Percentiles rank a stretch among this genome's conserved stretches.
Conservation (phyloP, 2,329 filamentous ascomycete species). For the Fusarium ramigenum region DNA sequence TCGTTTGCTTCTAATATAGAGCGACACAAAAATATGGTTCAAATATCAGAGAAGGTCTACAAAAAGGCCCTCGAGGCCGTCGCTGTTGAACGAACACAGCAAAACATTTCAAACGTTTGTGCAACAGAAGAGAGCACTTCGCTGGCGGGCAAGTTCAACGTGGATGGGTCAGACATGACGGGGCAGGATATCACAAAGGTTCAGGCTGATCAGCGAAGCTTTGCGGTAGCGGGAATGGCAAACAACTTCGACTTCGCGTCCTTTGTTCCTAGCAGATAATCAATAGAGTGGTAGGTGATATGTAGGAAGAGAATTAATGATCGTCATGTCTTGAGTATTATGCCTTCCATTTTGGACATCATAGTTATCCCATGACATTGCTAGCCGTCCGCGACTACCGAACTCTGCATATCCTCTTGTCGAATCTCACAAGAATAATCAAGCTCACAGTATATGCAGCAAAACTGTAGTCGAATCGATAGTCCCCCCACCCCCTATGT, state of each 20-base stretch:
- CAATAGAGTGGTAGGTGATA: accelerated
- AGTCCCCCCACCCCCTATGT: background rate
- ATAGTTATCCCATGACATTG: background rate
- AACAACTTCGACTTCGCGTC: background rate
- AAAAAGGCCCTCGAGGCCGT: background rate
- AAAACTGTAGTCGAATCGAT: background rate
- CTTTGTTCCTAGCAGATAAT: background rate
- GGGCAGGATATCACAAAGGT: background rate
- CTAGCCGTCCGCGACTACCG: too few species aligned
- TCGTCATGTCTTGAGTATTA: background rate
- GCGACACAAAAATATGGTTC: background rate
- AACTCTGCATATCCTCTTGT: too few species aligned
- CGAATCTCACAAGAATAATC: background rate
- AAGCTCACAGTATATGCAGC: background rate
- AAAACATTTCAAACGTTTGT: background rate
- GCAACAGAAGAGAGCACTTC: background rate
- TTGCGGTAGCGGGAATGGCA: background rate
- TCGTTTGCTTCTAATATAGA: accelerated
- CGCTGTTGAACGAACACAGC: accelerated
- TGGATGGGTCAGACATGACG: background rate
- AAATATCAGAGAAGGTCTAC: accelerated
- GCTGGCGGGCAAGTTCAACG: background rate
- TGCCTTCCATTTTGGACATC: background rate
- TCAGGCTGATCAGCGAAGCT: background rate
- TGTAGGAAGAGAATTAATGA: background rate